phyloP scores from a whole-genome alignment of 2,329 filamentous ascomycete species.

The Mycosphaerella sp. region DNA sequence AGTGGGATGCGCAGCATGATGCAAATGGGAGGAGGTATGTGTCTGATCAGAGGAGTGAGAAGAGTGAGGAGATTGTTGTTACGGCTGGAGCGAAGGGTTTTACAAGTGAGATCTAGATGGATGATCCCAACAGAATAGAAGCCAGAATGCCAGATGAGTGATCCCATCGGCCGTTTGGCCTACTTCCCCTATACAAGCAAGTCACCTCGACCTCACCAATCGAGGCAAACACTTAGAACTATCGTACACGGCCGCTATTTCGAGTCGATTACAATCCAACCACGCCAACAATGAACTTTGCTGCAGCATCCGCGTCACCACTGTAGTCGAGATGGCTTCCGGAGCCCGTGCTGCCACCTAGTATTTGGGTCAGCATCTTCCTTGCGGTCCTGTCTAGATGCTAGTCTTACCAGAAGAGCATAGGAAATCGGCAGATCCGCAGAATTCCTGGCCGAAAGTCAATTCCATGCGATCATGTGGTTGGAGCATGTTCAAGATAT shows the following conservation, averaged over 20 bases:
- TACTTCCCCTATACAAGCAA: no score
- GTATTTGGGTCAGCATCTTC: neutral
- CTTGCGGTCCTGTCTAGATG: neutral
- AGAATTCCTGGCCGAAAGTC: conserved; percentile 13
- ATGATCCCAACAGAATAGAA: conserved; percentile 11
- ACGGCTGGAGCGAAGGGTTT: conserved; percentile 1
- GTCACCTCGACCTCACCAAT: no score
- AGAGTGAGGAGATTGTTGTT: conserved; percentile 8
- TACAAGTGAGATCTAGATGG: neutral
- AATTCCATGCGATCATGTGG: neutral
- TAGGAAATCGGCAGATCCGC: conserved; percentile 21
- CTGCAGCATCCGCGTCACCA: conserved; percentile 22
- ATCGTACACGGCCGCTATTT: neutral
- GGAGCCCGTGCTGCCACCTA: conserved; percentile 16
- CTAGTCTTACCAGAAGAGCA: conserved; percentile 16
- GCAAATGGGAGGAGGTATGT: conserved; percentile 28
- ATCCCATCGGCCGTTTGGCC: no score
- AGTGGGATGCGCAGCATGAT: conserved; percentile 58
- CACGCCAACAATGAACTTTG: conserved; percentile 18
- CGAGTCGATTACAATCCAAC: neutral
- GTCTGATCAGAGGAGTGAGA: neutral
- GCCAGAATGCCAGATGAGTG: conserved; percentile 7
- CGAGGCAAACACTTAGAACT: no score
- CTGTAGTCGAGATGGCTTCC: conserved; percentile 27
- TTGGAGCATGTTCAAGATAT: no score